Evolutionary conservation across 2,329 filamentous ascomycete species (phyloP).

Genomic region (Albifimbria verrucaria): DNA sequence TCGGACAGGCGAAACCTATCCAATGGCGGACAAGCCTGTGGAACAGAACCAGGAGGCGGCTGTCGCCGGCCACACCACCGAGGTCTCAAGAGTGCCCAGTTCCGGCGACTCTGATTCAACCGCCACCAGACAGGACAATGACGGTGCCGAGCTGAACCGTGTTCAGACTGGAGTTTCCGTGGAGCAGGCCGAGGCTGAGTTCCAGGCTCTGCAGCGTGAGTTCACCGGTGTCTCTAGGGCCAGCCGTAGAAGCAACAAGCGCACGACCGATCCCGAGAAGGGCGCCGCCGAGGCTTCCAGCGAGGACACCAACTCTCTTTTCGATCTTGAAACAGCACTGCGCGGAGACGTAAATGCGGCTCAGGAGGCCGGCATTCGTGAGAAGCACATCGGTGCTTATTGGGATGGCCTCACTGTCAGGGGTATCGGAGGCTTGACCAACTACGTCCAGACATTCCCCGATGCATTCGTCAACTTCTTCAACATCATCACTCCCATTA

Average conservation of each 20-base stretch:
- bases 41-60: conserved; percentile 26
- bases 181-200: conserved; percentile 65
- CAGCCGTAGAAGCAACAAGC: conserved; percentile 32
- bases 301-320: conserved; percentile 47
- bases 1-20: not conserved
- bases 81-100: conserved; percentile 18
- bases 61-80: conserved; percentile 21
- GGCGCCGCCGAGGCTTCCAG: conserved; percentile 31
- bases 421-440: conserved; percentile 70
- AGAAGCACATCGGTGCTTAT: conserved; percentile 75
- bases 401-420: conserved; percentile 77
- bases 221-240: conserved; percentile 54
- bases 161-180: conserved; percentile 54
- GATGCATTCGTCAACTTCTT: conserved; percentile 75
- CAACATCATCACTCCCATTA: conserved; percentile 66
- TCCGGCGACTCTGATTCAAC: conserved; percentile 26
- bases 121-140: conserved; percentile 16
- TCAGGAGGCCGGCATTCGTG: conserved; percentile 72
- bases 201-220: conserved; percentile 62
- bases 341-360: conserved; percentile 70
- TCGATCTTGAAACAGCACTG: conserved; percentile 73
- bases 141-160: conserved; percentile 6
- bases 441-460: conserved; percentile 72
- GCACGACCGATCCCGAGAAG: conserved; percentile 56
- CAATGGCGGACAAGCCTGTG: conserved; percentile 25